A percentile compares a stretch with the other conserved stretches of the same genome.
phyloP scores from a whole-genome alignment of 2,329 filamentous ascomycete genomes.

The Monosporascus sp. region DNA sequence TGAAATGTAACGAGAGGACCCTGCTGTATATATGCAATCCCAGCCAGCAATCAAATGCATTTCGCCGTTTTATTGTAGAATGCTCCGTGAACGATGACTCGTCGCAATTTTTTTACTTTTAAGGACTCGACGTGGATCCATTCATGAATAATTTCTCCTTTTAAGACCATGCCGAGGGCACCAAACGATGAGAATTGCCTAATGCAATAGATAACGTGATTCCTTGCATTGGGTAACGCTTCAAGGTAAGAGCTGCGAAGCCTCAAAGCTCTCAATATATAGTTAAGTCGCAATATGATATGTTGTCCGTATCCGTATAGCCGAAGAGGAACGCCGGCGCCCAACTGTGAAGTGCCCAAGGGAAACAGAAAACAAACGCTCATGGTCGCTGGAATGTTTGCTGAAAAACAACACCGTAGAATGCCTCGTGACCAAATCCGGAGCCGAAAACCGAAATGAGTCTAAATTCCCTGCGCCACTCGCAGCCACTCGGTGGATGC shows the following conservation, averaged over 20 bases:
- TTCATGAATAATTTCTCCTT: neutral
- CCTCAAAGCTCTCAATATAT: neutral
- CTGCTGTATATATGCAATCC: neutral
- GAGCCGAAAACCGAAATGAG: conserved; percentile 20
- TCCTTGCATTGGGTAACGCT: neutral
- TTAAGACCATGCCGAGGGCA: neutral
- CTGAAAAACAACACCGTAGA: conserved; percentile 20
- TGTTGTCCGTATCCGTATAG: conserved; percentile 2
- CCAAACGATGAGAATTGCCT: neutral
- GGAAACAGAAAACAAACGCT: conserved; percentile 17
- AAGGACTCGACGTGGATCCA: neutral
- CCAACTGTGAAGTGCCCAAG: conserved; percentile 8
- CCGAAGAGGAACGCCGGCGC: conserved; percentile 9
- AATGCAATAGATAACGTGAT: neutral
- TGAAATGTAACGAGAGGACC: neutral
- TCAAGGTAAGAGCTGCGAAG: neutral
- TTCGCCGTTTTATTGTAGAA: neutral
- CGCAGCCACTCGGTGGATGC: conserved; percentile 19
- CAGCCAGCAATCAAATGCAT: neutral
- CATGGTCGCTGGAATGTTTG: conserved; percentile 16
- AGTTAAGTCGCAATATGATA: conserved; percentile 1
- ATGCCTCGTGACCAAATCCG: conserved; percentile 24
- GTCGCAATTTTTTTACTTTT: neutral
- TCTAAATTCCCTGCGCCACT: conserved; percentile 22
- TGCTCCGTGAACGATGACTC: neutral